Base-by-base conservation (phyloP, 768 basidiomycete genomes). In the Paxillus ammoniavirescens region DNA sequence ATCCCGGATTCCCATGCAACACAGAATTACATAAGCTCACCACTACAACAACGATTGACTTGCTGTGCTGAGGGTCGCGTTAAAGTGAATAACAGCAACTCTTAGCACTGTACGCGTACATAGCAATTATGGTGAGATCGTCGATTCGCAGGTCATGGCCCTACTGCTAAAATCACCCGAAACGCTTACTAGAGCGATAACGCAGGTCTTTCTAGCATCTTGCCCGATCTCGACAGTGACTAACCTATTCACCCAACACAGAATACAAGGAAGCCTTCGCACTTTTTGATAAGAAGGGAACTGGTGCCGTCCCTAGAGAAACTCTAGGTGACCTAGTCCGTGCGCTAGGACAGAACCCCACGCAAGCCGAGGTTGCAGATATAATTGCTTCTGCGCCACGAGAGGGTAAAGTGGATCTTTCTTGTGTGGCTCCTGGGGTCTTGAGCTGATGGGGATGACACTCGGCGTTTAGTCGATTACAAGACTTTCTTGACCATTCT, bases 191-290 rank as follows among this genome's bases (percentile, higher is more conserved):
- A 35, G 35, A 35, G 35, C 35, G 35, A 35, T 35, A 35, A 35
- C 35, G 35, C 35, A 35, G 35, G 35, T 35, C 35, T 12, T 13
- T 33, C 31, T 12, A 35, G 35, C 35, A 35, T 35, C 31, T 35
- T 13, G 2, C 12, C 13, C 13, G 35, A 35, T 35, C 35, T 35
- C 35, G 12, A 35, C 13, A 13, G 13, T 14, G 35, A 35, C 49
- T 50, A 12, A 35, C 35, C 12, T 35, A 35, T 13, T 14, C 35
- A 13, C 8, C 13, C 9, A 53, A 53, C 41, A n/a, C 73, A 91
- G 93, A 95, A 73, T 95, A 95, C 79, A 92, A 93, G 66, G 93
- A 98, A 72, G 95, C 95, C 2, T 98, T 98, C 65, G 94, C 97
- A 42, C 84, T 99, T 31, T 98, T 98, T 71, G 97, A 99, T 76